phyloP scores from a whole-genome alignment of 768 basidiomycete species.

The Rhizopogon vesiculosus region DNA sequence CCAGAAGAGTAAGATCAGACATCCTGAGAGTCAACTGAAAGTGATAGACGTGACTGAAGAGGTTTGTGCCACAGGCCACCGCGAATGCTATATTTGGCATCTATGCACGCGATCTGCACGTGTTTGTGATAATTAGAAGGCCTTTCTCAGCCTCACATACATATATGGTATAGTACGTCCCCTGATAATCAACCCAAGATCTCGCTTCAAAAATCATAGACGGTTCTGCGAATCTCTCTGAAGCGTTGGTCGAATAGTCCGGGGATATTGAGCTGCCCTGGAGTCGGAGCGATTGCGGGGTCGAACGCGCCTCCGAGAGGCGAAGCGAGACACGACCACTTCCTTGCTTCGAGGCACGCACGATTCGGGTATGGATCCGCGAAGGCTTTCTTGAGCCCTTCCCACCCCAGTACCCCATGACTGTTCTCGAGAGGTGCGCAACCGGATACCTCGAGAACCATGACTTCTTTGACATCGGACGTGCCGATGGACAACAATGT shows the following conservation, averaged over 20 bases:
- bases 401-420: conserved; percentile 6
- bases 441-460: conserved; percentile 2
- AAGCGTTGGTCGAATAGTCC: background rate
- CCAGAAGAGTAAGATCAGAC: conserved; percentile 19
- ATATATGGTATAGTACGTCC: no score
- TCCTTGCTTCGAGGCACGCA: background rate
- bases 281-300: conserved; percentile 1
- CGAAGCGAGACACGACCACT: conserved; percentile 25
- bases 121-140: no score
- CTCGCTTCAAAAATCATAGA: background rate
- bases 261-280: conserved; percentile 1
- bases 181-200: background rate
- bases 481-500: background rate
- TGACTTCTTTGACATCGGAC: background rate
- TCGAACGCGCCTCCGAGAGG: conserved; percentile 1
- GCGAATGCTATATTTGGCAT: no score
- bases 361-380: conserved; percentile 1
- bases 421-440: conserved; percentile 3
- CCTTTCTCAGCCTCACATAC: no score
- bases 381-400: conserved; percentile 7
- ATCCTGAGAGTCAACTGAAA: conserved; percentile 7
- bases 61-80: no score
- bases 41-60: background rate
- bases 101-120: no score
- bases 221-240: background rate